Conservation (phyloP, 176 grass and related monocot genomes). For the Tillandsia leiboldiana region DNA sequence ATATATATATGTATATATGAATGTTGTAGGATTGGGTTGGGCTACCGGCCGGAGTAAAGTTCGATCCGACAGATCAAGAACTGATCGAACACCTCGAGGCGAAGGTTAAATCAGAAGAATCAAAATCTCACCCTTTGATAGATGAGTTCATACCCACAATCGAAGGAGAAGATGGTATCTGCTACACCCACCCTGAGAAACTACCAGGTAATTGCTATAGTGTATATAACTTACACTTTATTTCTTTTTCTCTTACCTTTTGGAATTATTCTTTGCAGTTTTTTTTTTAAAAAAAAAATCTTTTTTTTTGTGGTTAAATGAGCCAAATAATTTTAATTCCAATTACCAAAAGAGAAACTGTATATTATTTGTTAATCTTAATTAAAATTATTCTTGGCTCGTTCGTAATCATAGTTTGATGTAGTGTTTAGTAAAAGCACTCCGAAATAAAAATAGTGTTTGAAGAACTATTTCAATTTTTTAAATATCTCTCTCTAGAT, state of each 20-base stretch:
- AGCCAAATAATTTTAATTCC: too few relatives aligned
- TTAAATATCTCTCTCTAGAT: constrained; percentile 16
- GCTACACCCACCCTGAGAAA: constrained; percentile 91
- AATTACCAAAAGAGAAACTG: too few relatives aligned
- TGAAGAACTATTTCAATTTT: not conserved
- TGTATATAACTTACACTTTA: not conserved
- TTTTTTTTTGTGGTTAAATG: too few relatives aligned
- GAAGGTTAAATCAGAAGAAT: constrained; percentile 39
- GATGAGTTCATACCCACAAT: constrained; percentile 95
- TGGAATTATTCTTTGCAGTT: not conserved
- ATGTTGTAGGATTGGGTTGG: constrained; percentile 59
- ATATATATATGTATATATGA: constrained; percentile 2
- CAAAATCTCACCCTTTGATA: constrained; percentile 57
- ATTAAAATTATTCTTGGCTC: too few relatives aligned
- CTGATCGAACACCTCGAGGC: constrained; percentile 84
- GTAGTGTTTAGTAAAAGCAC: too few relatives aligned
- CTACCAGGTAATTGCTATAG: constrained; percentile 51
- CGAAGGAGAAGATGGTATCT: constrained; percentile 91
- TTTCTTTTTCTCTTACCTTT: too few relatives aligned
- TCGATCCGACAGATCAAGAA: constrained; percentile 92
- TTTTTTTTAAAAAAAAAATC: not conserved
- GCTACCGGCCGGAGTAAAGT: constrained; percentile 69
- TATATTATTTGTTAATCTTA: too few relatives aligned
- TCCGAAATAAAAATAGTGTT: too few relatives aligned
- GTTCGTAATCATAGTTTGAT: too few relatives aligned